Percentiles rank a stretch among this genome's conserved stretches.
Conservation (phyloP, 164 flowering plant genomes). For the Aristolochia fimbriata region DNA sequence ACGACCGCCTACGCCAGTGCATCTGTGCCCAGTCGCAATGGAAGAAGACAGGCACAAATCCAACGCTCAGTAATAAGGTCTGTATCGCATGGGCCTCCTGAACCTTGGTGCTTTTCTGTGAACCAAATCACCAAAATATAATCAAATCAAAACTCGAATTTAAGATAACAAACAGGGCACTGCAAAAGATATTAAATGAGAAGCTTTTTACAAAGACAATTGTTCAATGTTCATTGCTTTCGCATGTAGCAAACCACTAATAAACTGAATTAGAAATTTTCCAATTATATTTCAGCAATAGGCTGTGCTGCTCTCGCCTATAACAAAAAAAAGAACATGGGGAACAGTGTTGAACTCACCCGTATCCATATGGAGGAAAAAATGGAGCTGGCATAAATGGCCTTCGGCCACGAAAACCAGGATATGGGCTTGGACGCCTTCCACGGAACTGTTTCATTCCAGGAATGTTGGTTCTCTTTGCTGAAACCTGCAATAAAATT, state of each 20-base stretch:
- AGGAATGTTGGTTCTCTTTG: conserved; percentile 69
- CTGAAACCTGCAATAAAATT: conserved; percentile 40
- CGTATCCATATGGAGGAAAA: conserved; percentile 44
- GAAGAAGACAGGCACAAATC: conserved; percentile 4
- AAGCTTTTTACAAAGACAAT: too few species aligned
- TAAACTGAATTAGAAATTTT: too few species aligned
- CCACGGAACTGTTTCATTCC: conserved; percentile 73
- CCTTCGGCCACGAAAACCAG: conserved; percentile 39
- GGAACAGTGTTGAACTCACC: conserved; percentile 25
- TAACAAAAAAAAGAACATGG: too few species aligned
- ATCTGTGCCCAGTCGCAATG: conserved; percentile 1
- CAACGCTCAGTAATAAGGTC: conserved; percentile 41
- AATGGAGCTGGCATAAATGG: conserved; percentile 37
- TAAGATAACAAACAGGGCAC: too few species aligned
- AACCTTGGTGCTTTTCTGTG: conserved; percentile 64
- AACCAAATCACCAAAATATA: not conserved
- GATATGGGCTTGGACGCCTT: conserved; percentile 38
- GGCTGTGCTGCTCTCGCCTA: too few species aligned
- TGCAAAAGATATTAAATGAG: too few species aligned
- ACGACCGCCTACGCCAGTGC: too few species aligned
- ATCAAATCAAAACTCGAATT: too few species aligned
- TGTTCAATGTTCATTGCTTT: too few species aligned
- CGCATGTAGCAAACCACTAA: too few species aligned
- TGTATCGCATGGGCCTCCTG: conserved; percentile 65
- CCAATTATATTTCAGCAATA: too few species aligned